Evolutionary conservation across 2,329 filamentous ascomycete species (phyloP).

Genomic region (Alternaria ventricosa): DNA sequence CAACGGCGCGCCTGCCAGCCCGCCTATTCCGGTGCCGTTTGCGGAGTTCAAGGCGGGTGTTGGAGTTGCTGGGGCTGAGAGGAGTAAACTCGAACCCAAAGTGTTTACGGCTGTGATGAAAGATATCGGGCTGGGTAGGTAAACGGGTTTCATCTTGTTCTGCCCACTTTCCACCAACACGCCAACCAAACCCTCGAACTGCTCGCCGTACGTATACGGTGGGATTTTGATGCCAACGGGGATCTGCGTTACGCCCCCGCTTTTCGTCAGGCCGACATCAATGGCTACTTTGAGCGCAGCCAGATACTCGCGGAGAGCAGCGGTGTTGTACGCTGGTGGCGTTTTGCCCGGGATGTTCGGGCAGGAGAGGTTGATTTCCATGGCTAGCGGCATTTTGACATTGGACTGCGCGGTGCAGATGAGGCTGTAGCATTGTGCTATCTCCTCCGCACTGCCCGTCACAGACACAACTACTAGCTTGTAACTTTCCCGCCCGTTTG

Average conservation of each 20-base stretch:
- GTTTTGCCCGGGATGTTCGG: conserved; percentile 74
- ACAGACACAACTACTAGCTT: conserved; percentile 75
- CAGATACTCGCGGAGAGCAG: conserved; percentile 63
- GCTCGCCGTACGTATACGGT: conserved; percentile 73
- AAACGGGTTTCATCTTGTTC: conserved; percentile 18
- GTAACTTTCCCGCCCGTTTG: neutral
- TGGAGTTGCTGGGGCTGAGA: neutral
- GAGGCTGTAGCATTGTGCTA: conserved; percentile 62
- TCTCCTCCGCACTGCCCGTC: conserved; percentile 67
- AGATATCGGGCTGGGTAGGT: conserved; percentile 54
- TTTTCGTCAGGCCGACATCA: conserved; percentile 14
- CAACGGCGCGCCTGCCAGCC: conserved; percentile 73
- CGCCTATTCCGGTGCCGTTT: conserved; percentile 66
- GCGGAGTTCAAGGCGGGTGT: conserved; percentile 57
- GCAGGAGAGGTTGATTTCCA: conserved; percentile 81
- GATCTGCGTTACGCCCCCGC: conserved; percentile 43
- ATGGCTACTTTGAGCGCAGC: conserved; percentile 51
- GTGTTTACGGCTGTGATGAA: conserved; percentile 81
- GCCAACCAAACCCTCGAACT: conserved; percentile 65
- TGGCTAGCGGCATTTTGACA: conserved; percentile 61
- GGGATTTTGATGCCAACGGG: conserved; percentile 74
- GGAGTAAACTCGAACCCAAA: conserved; percentile 69
- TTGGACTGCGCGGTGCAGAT: conserved; percentile 50
- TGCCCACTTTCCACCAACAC: conserved; percentile 54
- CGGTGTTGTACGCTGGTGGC: conserved; percentile 71